These are phyloP conservation scores for Torulaspora quercuum DNA, from an alignment of 805 yeast species.

Conservation along the genomic window DNA sequence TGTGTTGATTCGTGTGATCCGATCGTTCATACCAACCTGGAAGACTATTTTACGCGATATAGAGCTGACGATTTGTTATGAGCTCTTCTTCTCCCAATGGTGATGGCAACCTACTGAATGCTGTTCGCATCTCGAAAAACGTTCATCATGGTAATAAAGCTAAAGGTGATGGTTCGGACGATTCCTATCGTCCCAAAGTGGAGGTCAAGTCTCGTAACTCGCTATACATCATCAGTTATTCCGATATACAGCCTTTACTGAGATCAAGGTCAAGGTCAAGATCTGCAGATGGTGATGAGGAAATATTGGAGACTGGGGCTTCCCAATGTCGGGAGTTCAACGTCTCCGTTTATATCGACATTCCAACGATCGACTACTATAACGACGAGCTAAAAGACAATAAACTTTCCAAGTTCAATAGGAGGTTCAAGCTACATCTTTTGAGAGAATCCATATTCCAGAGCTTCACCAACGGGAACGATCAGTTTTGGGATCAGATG, in stretches of 20 bases:
- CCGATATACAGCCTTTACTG: conserved; percentile 24
- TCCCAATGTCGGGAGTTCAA: conserved; percentile 20
- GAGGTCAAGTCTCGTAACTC: conserved; percentile 31
- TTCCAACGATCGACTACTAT: conserved; percentile 37
- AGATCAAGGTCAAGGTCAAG: conserved; percentile 7
- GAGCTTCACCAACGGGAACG: conserved; percentile 28
- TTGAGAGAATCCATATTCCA: conserved; percentile 28
- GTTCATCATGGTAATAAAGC: no score
- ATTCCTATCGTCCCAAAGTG: conserved; percentile 24
- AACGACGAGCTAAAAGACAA: conserved; percentile 32
- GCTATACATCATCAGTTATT: conserved; percentile 30
- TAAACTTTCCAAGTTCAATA: conserved; percentile 30
- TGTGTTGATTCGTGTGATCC: no score
- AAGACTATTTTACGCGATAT: no score
- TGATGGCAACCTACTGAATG: conserved; percentile 4
- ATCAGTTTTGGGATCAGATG: conserved; percentile 24
- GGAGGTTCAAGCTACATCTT: conserved; percentile 31
- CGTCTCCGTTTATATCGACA: conserved; percentile 32
- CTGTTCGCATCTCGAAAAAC: conserved; percentile 9
- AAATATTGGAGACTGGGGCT: conserved; percentile 2
- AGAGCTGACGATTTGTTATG: conserved; percentile 1
- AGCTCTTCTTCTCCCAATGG: conserved; percentile 4
- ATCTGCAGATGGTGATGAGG: conserved; percentile 1
- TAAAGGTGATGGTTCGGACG: conserved; percentile 1
- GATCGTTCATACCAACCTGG: no score